These are phyloP conservation scores for Piloderma croceum DNA, from an alignment of 768 basidiomycete species.

Conservation along the genomic window DNA sequence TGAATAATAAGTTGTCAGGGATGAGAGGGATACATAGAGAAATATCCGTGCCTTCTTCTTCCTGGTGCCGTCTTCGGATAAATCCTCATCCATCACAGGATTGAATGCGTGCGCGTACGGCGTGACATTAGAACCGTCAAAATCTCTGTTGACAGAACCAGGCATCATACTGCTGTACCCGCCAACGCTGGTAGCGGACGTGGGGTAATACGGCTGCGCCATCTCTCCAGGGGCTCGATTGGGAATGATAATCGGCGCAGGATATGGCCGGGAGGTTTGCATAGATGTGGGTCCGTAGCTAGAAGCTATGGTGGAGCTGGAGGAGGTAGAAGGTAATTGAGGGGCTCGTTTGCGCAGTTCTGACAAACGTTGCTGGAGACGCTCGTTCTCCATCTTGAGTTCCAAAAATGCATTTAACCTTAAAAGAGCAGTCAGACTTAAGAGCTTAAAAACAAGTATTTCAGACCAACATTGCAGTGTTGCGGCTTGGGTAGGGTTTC, in stretches of 20 bases:
- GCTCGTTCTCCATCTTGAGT: slow-evolving; percentile 83
- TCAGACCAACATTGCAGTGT: slow-evolving; percentile 53
- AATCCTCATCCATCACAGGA: slow-evolving; percentile 32
- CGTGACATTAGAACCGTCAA: slow-evolving; percentile 14
- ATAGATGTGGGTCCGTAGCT: background rate
- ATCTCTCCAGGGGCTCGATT: too few relatives aligned
- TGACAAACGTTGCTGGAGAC: slow-evolving; percentile 56
- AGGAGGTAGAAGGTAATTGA: slow-evolving; percentile 11
- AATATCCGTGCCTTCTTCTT: slow-evolving; percentile 54
- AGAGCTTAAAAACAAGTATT: slow-evolving; percentile 1
- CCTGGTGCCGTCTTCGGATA: slow-evolving; percentile 44
- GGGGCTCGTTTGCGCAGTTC: slow-evolving; percentile 32
- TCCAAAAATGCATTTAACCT: slow-evolving; percentile 76
- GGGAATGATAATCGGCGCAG: background rate
- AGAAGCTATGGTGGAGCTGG: slow-evolving; percentile 3
- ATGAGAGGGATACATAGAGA: slow-evolving; percentile 6
- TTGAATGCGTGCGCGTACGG: slow-evolving; percentile 1
- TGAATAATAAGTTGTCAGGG: slow-evolving; percentile 12
- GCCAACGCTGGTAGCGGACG: background rate
- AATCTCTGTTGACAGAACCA: slow-evolving; percentile 11
- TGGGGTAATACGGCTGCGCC: background rate
- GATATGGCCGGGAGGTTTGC: background rate
- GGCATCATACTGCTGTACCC: slow-evolving; percentile 12
- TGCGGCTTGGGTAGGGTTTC: slow-evolving; percentile 72
- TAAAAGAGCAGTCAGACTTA: slow-evolving; percentile 1